Conservation (phyloP, 2,329 filamentous ascomycete species). For the Eutypella sp. region DNA sequence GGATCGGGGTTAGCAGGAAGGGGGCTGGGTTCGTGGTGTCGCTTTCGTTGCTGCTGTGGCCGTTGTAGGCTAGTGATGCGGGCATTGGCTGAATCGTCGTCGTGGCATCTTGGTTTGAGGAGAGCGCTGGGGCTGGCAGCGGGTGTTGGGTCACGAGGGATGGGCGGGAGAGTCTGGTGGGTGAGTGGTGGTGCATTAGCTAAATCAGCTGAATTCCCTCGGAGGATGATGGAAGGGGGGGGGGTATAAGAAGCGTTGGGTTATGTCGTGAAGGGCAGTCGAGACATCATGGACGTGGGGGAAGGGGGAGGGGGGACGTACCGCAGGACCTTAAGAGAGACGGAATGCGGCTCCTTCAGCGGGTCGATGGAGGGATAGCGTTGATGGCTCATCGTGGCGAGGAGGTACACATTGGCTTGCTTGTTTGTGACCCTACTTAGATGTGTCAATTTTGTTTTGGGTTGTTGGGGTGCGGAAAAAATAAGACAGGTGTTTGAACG, state of each 20-base stretch:
- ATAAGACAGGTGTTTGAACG: too few relatives aligned
- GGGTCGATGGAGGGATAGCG: slow-evolving; percentile 52
- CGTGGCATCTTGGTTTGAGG: slow-evolving; percentile 31
- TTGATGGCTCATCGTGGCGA: slow-evolving; percentile 50
- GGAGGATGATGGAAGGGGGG: neutral
- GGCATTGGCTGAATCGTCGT: slow-evolving; percentile 37
- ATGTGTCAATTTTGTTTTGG: too few relatives aligned
- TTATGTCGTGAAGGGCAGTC: slow-evolving; percentile 1
- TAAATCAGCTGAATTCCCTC: neutral
- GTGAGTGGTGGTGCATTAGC: neutral
- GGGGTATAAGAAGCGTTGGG: neutral
- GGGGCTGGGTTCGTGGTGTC: slow-evolving; percentile 45
- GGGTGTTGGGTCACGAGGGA: slow-evolving; percentile 69
- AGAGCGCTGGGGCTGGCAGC: slow-evolving; percentile 42
- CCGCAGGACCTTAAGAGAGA: slow-evolving; percentile 74
- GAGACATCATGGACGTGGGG: neutral
- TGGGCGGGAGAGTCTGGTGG: slow-evolving; percentile 72
- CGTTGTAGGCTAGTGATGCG: slow-evolving; percentile 74
- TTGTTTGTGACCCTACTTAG: too few relatives aligned
- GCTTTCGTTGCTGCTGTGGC: slow-evolving; percentile 27
- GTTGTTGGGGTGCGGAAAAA: too few relatives aligned
- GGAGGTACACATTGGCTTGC: neutral
- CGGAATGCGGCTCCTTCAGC: slow-evolving; percentile 70
- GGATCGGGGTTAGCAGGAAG: slow-evolving; percentile 56
- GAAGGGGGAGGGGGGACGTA: slow-evolving; percentile 26